These are phyloP conservation scores for Grosmannia penicillata DNA, from an alignment of 2,329 filamentous ascomycete species.

Conservation along the genomic window DNA sequence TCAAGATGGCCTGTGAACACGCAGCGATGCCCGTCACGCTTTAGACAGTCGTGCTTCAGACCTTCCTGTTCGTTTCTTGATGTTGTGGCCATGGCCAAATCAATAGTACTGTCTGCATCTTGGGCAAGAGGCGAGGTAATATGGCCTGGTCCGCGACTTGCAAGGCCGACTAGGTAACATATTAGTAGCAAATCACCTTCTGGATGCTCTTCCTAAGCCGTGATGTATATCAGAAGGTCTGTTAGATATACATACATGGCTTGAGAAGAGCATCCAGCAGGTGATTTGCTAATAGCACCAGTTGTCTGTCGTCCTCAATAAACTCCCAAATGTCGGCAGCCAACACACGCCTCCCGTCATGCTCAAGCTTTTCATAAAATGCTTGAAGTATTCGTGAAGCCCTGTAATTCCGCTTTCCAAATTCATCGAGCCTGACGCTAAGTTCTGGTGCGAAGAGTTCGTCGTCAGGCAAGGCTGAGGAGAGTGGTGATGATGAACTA, in stretches of 20 bases:
- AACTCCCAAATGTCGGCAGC: not conserved
- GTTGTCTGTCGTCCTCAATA: not conserved
- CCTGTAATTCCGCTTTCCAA: not conserved
- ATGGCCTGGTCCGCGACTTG: not conserved
- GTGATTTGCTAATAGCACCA: not conserved
- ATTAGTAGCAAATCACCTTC: no score
- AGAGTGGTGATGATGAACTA: not conserved
- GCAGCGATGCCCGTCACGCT: constrained; percentile 4
- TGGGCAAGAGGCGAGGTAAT: not conserved
- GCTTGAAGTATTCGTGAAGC: not conserved
- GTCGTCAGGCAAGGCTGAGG: not conserved
- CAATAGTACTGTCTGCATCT: not conserved
- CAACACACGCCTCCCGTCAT: not conserved
- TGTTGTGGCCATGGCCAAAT: not conserved
- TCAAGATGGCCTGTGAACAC: not conserved
- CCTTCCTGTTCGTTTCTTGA: not conserved
- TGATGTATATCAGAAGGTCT: not conserved
- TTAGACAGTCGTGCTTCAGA: constrained; percentile 1
- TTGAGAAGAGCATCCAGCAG: not conserved
- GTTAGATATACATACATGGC: not conserved
- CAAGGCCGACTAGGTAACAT: constrained; percentile 1
- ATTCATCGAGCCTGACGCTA: not conserved
- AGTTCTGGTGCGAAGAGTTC: not conserved
- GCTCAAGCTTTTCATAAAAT: not conserved
- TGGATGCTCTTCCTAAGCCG: no score